Percentiles rank a stretch among this genome's conserved stretches.
Conservation (phyloP, 2,329 filamentous ascomycete species). For the Neoarthrinium moseri region DNA sequence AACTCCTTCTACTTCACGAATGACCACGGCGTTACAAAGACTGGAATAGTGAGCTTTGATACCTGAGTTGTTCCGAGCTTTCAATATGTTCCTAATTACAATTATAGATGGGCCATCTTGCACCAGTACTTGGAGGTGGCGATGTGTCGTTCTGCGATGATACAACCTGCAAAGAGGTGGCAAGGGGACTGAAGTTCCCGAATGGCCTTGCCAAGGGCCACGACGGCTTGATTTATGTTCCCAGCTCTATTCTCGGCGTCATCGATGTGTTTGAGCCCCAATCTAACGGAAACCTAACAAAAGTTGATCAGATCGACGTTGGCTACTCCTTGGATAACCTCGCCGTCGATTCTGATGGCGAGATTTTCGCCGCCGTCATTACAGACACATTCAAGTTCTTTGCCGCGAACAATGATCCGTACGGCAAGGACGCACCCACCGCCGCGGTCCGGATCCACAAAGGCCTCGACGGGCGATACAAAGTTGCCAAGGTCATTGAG, state of each 20-base stretch:
- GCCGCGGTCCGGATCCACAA: constrained; percentile 21
- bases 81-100: background rate
- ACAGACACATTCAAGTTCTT: constrained; percentile 15
- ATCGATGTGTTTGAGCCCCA: constrained; percentile 12
- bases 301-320: constrained; percentile 16
- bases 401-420: constrained; percentile 16
- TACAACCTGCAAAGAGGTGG: constrained; percentile 17
- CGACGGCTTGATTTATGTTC: constrained; percentile 30
- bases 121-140: constrained; percentile 21
- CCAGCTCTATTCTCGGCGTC: constrained; percentile 19
- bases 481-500: constrained; percentile 25
- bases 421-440: constrained; percentile 12
- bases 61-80: background rate
- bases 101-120: constrained; percentile 15
- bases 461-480: constrained; percentile 12
- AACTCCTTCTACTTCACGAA: constrained; percentile 24
- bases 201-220: constrained; percentile 27
- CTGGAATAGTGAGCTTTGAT: constrained; percentile 16
- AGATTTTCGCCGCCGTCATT: constrained; percentile 23
- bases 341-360: constrained; percentile 21
- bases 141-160: constrained; percentile 27
- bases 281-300: constrained; percentile 13
- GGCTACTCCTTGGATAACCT: constrained; percentile 26
- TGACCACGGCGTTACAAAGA: constrained; percentile 19
- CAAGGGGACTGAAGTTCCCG: constrained; percentile 24